Percentiles rank a stretch among this genome's conserved stretches.
These are phyloP conservation scores for Saccharum spontaneum DNA, from an alignment of 176 grass and related monocot genomes.

Conservation along the genomic window DNA sequence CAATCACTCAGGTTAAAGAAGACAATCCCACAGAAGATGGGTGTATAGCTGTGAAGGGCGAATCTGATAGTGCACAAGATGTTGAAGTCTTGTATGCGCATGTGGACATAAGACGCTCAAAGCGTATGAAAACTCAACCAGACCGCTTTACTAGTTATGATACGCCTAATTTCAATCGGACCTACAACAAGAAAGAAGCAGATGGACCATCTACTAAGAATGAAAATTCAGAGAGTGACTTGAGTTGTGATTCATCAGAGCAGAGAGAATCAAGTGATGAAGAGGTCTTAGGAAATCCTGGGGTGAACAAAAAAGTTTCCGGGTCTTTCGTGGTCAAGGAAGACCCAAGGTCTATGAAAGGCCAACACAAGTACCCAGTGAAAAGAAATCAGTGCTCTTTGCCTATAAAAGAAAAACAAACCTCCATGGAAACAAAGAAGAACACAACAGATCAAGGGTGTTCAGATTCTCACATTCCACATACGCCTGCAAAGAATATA, in stretches of 20 bases:
- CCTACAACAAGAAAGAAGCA: constrained; percentile 37
- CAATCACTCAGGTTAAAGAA: constrained; percentile 36
- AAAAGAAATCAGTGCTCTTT: constrained; percentile 25
- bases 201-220: not conserved
- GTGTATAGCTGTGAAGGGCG: constrained; percentile 13
- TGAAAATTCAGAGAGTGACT: not conserved
- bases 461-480: constrained; percentile 29
- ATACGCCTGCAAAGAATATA: constrained; percentile 31
- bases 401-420: constrained; percentile 23
- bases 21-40: constrained; percentile 3
- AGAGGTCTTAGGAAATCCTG: constrained; percentile 15
- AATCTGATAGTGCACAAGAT: constrained; percentile 38
- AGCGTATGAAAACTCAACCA: constrained; percentile 60
- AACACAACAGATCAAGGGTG: constrained; percentile 26
- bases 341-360: not conserved
- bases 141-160: constrained; percentile 63
- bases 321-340: constrained; percentile 19
- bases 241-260: not conserved
- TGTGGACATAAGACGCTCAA: constrained; percentile 74
- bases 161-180: constrained; percentile 50
- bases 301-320: constrained; percentile 25
- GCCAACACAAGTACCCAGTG: constrained; percentile 3
- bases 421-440: constrained; percentile 10
- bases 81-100: constrained; percentile 58
- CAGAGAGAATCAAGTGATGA: constrained; percentile 22